These are phyloP conservation scores for Talaromyces piceae DNA, from an alignment of 2,329 filamentous ascomycete genomes.

Conservation along the genomic window DNA sequence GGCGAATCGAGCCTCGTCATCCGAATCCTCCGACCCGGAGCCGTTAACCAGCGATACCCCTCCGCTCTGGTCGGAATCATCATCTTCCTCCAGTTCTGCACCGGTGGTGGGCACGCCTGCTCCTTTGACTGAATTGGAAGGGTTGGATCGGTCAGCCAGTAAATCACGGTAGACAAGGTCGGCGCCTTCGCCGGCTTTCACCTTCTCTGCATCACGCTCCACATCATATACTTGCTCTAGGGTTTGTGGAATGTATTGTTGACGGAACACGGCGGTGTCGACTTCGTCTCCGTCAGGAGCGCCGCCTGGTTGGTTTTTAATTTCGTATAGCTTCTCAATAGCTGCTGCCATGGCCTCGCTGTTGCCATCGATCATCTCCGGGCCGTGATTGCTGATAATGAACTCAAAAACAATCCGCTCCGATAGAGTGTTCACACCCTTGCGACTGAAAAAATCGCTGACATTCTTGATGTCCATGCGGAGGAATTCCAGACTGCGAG, in stretches of 20 bases:
- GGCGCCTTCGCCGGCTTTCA: constrained; percentile 67
- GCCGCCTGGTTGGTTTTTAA: constrained; percentile 43
- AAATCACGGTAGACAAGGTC: constrained; percentile 81
- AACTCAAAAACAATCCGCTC: constrained; percentile 81
- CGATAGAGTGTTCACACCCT: constrained; percentile 71
- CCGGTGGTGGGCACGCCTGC: background rate
- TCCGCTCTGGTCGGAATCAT: constrained; percentile 30
- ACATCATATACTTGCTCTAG: constrained; percentile 95
- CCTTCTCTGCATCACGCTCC: constrained; percentile 76
- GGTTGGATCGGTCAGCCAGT: constrained; percentile 54
- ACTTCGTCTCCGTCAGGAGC: constrained; percentile 56
- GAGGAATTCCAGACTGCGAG: constrained; percentile 82
- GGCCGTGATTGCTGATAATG: constrained; percentile 57
- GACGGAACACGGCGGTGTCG: constrained; percentile 86
- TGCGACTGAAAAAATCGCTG: constrained; percentile 80
- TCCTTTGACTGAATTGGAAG: constrained; percentile 19
- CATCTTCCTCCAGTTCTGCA: constrained; percentile 28
- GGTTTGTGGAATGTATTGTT: constrained; percentile 94
- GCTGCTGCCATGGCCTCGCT: constrained; percentile 52
- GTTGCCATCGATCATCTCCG: constrained; percentile 20
- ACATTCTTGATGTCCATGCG: constrained; percentile 99
- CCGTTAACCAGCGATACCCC: constrained; percentile 31
- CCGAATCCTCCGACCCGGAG: constrained; percentile 32
- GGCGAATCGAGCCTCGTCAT: constrained; percentile 45
- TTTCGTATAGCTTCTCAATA: constrained; percentile 61